Conservation (phyloP, 176 grass and related monocot species). For the Oryza australiensis region DNA sequence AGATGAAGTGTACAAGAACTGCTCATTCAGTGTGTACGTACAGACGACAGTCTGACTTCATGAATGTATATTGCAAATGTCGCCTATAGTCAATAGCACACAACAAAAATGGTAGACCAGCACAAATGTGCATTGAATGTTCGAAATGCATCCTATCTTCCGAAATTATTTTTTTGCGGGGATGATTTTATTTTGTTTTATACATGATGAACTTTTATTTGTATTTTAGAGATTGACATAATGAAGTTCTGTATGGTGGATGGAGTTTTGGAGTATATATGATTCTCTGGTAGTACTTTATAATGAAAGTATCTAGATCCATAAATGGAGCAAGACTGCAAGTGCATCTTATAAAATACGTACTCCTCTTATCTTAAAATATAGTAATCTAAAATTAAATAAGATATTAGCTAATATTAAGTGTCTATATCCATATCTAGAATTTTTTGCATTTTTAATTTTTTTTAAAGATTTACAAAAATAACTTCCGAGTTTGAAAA, state of each 20-base stretch:
- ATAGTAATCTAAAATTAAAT: no score
- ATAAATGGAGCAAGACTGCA: no score
- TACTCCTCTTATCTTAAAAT: no score
- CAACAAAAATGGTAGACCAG: background rate
- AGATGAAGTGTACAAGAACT: background rate
- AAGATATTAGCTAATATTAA: no score
- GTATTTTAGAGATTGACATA: background rate
- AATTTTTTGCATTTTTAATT: no score
- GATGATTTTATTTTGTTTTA: no score
- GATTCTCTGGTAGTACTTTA: background rate
- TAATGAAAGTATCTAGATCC: background rate
- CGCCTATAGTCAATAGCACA: constrained; percentile 11
- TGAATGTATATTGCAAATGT: background rate
- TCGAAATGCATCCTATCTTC: background rate
- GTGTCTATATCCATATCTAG: no score
- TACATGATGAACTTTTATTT: background rate
- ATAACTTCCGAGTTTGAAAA: no score
- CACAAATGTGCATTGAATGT: background rate
- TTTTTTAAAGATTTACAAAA: no score
- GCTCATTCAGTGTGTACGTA: background rate
- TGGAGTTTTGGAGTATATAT: background rate
- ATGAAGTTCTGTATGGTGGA: background rate
- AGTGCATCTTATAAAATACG: background rate
- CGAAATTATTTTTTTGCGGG: no score
- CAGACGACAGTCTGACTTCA: constrained; percentile 1